A percentile compares a stretch with the other conserved stretches of the same genome.
Conservation (phyloP, 1,284 basidiomycete species). For the Malassezia vespertilionis region DNA sequence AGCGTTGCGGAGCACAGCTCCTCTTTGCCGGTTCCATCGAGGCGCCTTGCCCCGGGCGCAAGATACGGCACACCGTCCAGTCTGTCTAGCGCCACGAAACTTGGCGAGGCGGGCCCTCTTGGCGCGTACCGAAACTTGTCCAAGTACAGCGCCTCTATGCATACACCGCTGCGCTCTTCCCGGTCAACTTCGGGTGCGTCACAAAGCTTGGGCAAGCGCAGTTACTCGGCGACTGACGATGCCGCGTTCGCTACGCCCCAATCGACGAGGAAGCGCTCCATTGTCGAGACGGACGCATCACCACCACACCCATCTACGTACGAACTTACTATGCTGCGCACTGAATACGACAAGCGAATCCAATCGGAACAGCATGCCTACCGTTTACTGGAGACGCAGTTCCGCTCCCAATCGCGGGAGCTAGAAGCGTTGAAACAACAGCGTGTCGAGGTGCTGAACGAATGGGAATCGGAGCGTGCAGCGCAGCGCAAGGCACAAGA, state of each 20-base stretch:
- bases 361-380: constrained; percentile 27
- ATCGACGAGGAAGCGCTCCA: neutral
- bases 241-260: constrained; percentile 1
- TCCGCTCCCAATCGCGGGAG: constrained; percentile 29
- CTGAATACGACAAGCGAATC: constrained; percentile 31
- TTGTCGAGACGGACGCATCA: neutral
- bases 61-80: constrained; percentile 1
- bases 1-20: constrained; percentile 3
- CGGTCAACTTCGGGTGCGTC: neutral
- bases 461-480: constrained; percentile 35
- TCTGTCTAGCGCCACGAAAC: neutral
- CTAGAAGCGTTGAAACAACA: constrained; percentile 33
- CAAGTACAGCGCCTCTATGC: too few species aligned
- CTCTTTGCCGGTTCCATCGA: constrained; percentile 9
- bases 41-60: neutral
- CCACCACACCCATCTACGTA: constrained; percentile 14
- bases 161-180: neutral
- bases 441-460: constrained; percentile 29
- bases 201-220: constrained; percentile 10
- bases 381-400: constrained; percentile 28
- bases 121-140: constrained; percentile 12
- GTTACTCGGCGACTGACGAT: constrained; percentile 1
- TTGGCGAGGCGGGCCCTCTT: constrained; percentile 3
- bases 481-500: constrained; percentile 18
- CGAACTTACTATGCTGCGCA: constrained; percentile 26